These are phyloP conservation scores for Zygosaccharomyces pseudobailii DNA, from an alignment of 1,139 yeast genomes.

Conservation along the genomic window DNA sequence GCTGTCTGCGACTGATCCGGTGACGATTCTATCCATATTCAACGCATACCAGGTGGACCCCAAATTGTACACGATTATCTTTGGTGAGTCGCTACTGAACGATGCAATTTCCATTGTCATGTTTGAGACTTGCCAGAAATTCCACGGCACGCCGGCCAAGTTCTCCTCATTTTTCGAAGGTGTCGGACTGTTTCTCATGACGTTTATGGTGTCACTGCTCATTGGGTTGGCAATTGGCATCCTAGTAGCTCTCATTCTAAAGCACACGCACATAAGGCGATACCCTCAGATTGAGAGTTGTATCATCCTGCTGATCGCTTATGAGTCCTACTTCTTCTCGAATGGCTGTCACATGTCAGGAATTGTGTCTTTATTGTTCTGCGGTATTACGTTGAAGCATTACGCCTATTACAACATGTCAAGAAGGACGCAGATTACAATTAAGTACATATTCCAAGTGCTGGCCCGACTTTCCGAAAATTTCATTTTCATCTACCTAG, in stretches of 20 bases:
- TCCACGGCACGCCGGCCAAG: constrained; percentile 79
- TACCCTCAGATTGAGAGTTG: constrained; percentile 97
- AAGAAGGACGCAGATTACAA: constrained; percentile 91
- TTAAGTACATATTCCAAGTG: constrained; percentile 88
- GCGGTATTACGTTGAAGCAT: constrained; percentile 95
- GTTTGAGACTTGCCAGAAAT: constrained; percentile 97
- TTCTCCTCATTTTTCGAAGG: constrained; percentile 85
- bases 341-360: constrained; percentile 99
- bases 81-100: constrained; percentile 91
- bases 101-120: constrained; percentile 98
- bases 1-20: constrained; percentile 96
- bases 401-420: constrained; percentile 98
- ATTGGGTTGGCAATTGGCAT: constrained; percentile 89
- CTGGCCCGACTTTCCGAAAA: constrained; percentile 94
- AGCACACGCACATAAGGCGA: constrained; percentile 88
- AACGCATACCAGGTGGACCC: constrained; percentile 98
- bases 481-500: constrained; percentile 92
- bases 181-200: constrained; percentile 86
- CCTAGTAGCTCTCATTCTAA: constrained; percentile 79
- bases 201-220: constrained; percentile 86
- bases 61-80: constrained; percentile 89
- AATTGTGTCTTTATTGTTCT: constrained; percentile 87
- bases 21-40: constrained; percentile 91
- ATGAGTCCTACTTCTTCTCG: constrained; percentile 94
- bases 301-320: constrained; percentile 82